Conservation (phyloP, 2,329 filamentous ascomycete genomes). For the Sporothrix dimorphospora region DNA sequence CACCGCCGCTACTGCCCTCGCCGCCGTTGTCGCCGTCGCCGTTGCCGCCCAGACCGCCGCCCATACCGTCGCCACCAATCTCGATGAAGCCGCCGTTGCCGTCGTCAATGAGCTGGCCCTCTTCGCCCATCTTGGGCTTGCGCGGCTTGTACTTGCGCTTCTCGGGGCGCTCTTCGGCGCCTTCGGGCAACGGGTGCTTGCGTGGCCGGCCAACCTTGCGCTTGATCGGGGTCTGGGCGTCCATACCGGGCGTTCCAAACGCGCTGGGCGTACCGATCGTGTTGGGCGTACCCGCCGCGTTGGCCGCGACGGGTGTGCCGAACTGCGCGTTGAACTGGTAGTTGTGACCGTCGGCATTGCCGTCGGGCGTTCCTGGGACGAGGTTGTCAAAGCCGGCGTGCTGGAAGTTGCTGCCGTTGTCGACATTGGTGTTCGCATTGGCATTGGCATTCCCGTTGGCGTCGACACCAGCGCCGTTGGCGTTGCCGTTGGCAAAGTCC, state of each 20-base stretch:
- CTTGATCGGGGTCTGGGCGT: constrained; percentile 58
- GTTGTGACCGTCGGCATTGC: not conserved
- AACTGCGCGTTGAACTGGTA: not conserved
- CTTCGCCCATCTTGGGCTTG: constrained; percentile 50
- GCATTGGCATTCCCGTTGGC: not conserved
- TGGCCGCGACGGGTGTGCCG: constrained; percentile 20
- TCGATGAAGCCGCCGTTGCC: constrained; percentile 51
- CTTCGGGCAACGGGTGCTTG: constrained; percentile 64
- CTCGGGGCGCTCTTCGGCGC: constrained; percentile 56
- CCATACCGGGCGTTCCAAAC: constrained; percentile 50
- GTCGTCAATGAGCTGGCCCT: constrained; percentile 42
- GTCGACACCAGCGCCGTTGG: not conserved
- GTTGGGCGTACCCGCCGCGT: not conserved
- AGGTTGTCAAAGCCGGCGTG: not conserved
- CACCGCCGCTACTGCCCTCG: constrained; percentile 13
- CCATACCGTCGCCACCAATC: not conserved
- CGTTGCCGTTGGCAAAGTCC: not conserved
- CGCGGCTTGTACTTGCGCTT: constrained; percentile 70
- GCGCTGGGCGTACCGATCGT: constrained; percentile 48
- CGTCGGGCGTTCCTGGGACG: constrained; percentile 11
- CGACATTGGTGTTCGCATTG: not conserved
- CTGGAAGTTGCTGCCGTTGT: not conserved
- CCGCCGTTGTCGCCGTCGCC: constrained; percentile 14
- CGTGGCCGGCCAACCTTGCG: constrained; percentile 67
- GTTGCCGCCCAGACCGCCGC: not conserved